Base-by-base conservation (phyloP, 73 alveolate species). In the Paraurostyla sp. region DNA sequence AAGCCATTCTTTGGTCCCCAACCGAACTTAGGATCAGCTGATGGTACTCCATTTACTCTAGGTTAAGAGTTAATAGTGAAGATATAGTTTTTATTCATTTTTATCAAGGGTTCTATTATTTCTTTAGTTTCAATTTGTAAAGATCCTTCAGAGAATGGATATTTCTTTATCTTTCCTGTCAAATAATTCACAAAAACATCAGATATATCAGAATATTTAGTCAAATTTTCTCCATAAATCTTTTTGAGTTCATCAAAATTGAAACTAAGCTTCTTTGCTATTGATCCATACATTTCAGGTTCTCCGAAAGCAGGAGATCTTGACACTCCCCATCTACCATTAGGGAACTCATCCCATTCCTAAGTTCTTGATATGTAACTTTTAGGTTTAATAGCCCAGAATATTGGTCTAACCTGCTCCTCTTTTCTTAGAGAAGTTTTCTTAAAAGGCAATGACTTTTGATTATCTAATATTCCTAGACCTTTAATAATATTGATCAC, bases 341-440 rank as follows among this genome's bases (percentile, higher is more conserved):
- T 93, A 46, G 97, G 97, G 69, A 83, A 93, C 68, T 93, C 97
- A 52, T 93, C 97, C 96, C 97, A 93, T 41, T 49, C 93, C 20
- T 38, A n/a, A 15, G 97, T 91, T 30, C 96, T 59, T 16, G 94
- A 92, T 33, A 93, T 93, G 91, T 93, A 93, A 49, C 91, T 50
- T 84, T 90, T 89, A 3, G 97, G 97, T 46, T 91, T 82, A 71
- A 91, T 93, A n/a, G 94, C 88, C 97, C 97, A 93, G 80, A 80
- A 69, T 36, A 93, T 91, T 27, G 97, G 97, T 45, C 97, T 85
- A 52, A 93, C 97, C 36, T 81, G 89, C 51, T 93, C 96, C 27
- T 11, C 2, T 20, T 41, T 65, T 45, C 95, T 33, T 27, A 50
- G 40, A 29, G 90, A 57, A 33, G 92, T 89, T 76, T 82, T 90